phyloP scores from a whole-genome alignment of 2,329 filamentous ascomycete species.

The Cercospora zeina region DNA sequence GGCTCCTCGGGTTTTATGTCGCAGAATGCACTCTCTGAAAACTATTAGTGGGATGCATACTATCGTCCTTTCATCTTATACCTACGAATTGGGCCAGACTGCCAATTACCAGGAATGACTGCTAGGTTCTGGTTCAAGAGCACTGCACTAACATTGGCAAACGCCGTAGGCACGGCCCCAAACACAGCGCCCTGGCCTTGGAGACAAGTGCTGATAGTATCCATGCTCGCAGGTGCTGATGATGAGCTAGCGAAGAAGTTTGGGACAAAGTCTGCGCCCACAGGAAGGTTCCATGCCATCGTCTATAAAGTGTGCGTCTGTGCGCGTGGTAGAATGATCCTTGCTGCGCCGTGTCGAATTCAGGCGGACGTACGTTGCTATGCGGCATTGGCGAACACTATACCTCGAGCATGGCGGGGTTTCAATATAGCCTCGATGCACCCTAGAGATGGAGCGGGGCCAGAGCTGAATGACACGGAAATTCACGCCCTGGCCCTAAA shows the following conservation, averaged over 20 bases:
- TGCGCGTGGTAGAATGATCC: not conserved
- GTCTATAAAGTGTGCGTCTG: slow-evolving; percentile 3
- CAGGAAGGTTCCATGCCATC: slow-evolving; percentile 15
- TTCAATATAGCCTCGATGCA: not conserved
- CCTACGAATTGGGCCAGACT: slow-evolving; percentile 24
- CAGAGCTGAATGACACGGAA: not conserved
- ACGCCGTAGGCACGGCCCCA: slow-evolving; percentile 23
- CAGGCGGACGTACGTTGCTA: not conserved
- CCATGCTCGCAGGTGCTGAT: slow-evolving; percentile 10
- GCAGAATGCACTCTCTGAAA: slow-evolving; percentile 27
- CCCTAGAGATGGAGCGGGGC: not conserved
- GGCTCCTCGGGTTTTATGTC: slow-evolving; percentile 25
- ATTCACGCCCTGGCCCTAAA: not conserved
- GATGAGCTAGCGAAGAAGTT: slow-evolving; percentile 18
- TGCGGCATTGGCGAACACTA: not conserved
- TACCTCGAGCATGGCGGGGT: not conserved
- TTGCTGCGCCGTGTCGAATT: not conserved
- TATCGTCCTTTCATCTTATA: not conserved
- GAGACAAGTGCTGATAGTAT: slow-evolving; percentile 20
- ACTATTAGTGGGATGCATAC: not conserved
- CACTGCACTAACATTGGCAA: slow-evolving; percentile 24
- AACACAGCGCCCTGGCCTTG: slow-evolving; percentile 19
- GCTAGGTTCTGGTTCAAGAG: slow-evolving; percentile 28
- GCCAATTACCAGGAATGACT: slow-evolving; percentile 29
- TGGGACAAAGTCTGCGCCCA: slow-evolving; percentile 17